Conservation (phyloP, 257 asterid genomes). For the Cinchona pubescens region DNA sequence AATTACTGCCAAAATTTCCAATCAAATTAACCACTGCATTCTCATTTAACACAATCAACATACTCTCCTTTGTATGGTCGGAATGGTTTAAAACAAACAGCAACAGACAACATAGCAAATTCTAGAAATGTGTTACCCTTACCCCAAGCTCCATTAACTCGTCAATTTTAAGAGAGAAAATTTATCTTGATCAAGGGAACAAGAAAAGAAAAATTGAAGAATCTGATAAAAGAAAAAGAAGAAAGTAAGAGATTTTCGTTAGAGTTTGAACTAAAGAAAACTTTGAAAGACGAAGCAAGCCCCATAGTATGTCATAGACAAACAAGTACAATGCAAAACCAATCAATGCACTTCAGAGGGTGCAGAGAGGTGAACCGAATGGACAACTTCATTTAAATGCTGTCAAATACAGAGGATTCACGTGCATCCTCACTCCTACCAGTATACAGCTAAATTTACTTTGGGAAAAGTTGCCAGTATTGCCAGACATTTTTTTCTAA, state of each 20-base stretch:
- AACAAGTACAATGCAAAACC: conserved; percentile 3
- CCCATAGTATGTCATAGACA: neutral
- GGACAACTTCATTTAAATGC: neutral
- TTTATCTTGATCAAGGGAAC: neutral
- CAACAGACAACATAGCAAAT: neutral
- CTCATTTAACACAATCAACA: neutral
- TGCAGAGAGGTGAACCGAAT: neutral
- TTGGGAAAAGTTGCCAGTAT: neutral
- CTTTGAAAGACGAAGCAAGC: neutral
- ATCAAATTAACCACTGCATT: neutral
- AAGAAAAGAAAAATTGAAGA: neutral
- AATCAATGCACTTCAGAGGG: neutral
- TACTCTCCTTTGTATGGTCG: neutral
- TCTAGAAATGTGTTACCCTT: neutral
- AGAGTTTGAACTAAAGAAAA: neutral
- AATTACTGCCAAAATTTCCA: neutral
- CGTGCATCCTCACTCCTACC: neutral
- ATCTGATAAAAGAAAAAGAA: neutral
- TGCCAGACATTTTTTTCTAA: neutral
- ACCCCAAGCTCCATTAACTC: neutral
- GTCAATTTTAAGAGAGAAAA: neutral
- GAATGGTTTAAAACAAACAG: neutral
- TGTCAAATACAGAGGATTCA: neutral
- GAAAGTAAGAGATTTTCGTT: neutral
- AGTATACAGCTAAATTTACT: neutral